These are phyloP conservation scores for Monilinia fructigena DNA, from an alignment of 2,329 filamentous ascomycete genomes.

Conservation along the genomic window DNA sequence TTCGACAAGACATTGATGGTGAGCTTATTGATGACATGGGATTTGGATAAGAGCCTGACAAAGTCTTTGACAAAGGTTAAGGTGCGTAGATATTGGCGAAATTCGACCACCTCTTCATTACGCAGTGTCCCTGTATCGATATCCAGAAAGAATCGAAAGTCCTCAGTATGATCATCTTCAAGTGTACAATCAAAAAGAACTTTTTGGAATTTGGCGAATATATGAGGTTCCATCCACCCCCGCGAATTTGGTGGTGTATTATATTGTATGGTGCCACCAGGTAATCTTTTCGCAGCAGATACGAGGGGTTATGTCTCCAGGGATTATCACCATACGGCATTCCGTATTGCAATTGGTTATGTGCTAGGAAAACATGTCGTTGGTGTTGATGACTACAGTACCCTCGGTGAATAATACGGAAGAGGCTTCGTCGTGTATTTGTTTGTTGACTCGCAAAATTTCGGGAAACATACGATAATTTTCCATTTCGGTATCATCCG, in stretches of 20 bases:
- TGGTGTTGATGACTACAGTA: constrained; percentile 23
- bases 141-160: constrained; percentile 25
- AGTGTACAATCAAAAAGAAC: constrained; percentile 26
- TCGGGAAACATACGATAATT: constrained; percentile 20
- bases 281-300: constrained; percentile 4
- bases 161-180: not conserved
- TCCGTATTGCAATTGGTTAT: constrained; percentile 15
- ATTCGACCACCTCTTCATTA: constrained; percentile 11
- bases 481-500: constrained; percentile 7
- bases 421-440: constrained; percentile 28
- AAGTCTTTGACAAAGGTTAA: constrained; percentile 28
- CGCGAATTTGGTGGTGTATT: not conserved
- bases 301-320: constrained; percentile 28
- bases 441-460: constrained; percentile 25
- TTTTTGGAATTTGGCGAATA: constrained; percentile 29
- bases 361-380: constrained; percentile 28
- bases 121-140: constrained; percentile 22
- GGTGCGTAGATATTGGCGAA: constrained; percentile 14
- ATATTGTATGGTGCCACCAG: constrained; percentile 21
- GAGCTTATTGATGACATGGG: constrained; percentile 21
- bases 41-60: constrained; percentile 26
- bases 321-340: constrained; percentile 11
- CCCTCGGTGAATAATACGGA: constrained; percentile 25
- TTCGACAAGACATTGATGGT: constrained; percentile 27
- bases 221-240: constrained; percentile 30